Conservation (phyloP, 495 filamentous ascomycete genomes). For the Penicillium cataractarum region DNA sequence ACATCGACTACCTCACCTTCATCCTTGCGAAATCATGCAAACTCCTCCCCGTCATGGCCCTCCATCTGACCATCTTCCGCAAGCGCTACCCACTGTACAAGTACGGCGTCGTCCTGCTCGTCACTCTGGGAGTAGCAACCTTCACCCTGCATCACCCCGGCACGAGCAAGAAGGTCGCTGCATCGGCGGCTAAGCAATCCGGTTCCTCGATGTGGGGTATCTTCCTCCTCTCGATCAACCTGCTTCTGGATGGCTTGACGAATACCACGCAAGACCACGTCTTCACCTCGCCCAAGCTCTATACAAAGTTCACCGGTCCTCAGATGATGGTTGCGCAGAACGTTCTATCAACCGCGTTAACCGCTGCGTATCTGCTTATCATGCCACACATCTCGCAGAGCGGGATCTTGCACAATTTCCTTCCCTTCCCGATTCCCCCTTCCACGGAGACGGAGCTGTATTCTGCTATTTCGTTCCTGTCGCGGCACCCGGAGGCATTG, state of each 20-base stretch:
- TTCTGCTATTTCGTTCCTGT: slow-evolving; percentile 79
- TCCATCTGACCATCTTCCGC: slow-evolving; percentile 91
- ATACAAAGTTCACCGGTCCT: slow-evolving; percentile 78
- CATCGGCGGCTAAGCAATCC: slow-evolving; percentile 46
- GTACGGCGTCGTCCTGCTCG: slow-evolving; percentile 87
- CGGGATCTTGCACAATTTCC: slow-evolving; percentile 65
- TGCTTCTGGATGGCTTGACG: slow-evolving; percentile 93
- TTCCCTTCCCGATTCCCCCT: slow-evolving; percentile 60
- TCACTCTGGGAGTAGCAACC: slow-evolving; percentile 89
- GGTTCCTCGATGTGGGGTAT: slow-evolving; percentile 76
- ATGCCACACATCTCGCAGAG: slow-evolving; percentile 76
- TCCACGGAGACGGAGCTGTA: slow-evolving; percentile 67
- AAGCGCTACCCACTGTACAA: slow-evolving; percentile 93
- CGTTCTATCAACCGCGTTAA: slow-evolving; percentile 75
- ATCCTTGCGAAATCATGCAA: slow-evolving; percentile 98
- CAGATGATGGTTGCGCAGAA: slow-evolving; percentile 99
- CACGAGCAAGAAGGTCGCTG: slow-evolving; percentile 68
- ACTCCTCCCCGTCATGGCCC: slow-evolving; percentile 93
- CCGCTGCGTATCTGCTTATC: slow-evolving; percentile 71
- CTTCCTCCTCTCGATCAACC: slow-evolving; percentile 83
- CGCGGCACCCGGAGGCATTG: slow-evolving; percentile 73
- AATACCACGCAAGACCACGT: slow-evolving; percentile 97
- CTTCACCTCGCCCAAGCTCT: slow-evolving; percentile 63
- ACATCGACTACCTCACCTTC: slow-evolving; percentile 99
- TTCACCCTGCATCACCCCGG: slow-evolving; percentile 87